Conservation (phyloP, 2,329 filamentous ascomycete genomes). For the Calonectria montana region DNA sequence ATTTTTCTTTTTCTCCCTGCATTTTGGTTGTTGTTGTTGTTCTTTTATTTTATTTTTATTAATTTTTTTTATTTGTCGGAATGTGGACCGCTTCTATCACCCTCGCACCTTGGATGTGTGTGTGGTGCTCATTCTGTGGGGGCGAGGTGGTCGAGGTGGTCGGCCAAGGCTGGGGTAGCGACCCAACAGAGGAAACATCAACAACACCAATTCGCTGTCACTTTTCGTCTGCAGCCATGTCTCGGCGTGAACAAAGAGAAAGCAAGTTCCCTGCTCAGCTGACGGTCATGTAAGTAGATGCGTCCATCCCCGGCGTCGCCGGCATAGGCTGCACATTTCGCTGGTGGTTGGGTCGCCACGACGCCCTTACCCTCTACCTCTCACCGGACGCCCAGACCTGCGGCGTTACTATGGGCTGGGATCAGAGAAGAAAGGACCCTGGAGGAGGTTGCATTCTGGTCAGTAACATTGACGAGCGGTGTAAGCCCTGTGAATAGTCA, state of each 20-base stretch:
- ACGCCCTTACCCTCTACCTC: neutral
- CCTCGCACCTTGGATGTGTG: neutral
- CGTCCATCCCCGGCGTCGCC: neutral
- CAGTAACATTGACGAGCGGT: neutral
- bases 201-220: neutral
- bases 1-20: neutral
- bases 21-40: no score
- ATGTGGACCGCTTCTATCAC: neutral
- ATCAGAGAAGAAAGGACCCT: neutral
- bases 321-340: neutral
- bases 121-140: neutral
- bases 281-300: neutral
- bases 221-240: slow-evolving; percentile 1
- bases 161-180: neutral
- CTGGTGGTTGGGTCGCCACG: neutral
- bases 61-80: no score
- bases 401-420: neutral
- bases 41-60: neutral
- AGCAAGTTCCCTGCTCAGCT: neutral
- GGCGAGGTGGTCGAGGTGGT: neutral
- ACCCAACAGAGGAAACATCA: neutral
- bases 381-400: neutral
- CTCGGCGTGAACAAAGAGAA: neutral
- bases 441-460: neutral
- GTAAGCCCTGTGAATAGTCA: neutral